Evolutionary conservation across 352 stramenopile genomes (phyloP), one percentile per base, ranked within the genome.

Genomic region (Saprolegnia diclina): DNA sequence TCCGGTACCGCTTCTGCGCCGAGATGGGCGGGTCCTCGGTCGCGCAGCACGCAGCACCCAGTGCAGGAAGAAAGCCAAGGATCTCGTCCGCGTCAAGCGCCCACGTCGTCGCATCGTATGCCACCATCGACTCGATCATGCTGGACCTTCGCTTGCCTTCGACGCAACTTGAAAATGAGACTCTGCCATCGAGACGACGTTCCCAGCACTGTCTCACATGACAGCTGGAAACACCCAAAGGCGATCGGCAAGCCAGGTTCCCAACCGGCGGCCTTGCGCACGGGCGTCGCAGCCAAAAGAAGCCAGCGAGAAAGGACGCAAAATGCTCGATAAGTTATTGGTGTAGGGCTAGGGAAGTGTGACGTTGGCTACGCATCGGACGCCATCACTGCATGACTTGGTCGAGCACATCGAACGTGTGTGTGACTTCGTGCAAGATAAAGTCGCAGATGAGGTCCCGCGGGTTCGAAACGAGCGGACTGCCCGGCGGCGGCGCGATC

Each of bases 401-500:
- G 24, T 59, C 52, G 11, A 59, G 13, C 13, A 19, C 16, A n/a
- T 59, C 35, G 35, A 59, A 59, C 13, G 13, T 59, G 35, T 24
- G 24, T 3, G 52, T 59, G 9, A 40, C 35, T n/a, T 59, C 52
- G 35, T 59, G 52, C 52, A 59, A 24, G n/a, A 59, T 59, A 24
- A 42, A 59, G 19, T 59, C 52, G 35, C 52, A 59, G 35, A 59
- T 59, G 13, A 40, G 19, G 3, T 59, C 11, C 19, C 19, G 24
- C 16, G 52, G 35, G 16, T 40, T 59, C 13, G 52, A 16, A 4
- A 59, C 35, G 7, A 59, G 35, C 3, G 52, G 52, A 59, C 52
- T 59, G 11, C 52, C 52, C 3, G 52, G 52, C 11, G 52, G 52
- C 35, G 52, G 52, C 7, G 52, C 52, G 24, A 59, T 59, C 24